Evolutionary conservation across 139 green algal genomes (phyloP), one percentile per base, ranked within the genome.

Genomic region (Choricystis sp.): DNA sequence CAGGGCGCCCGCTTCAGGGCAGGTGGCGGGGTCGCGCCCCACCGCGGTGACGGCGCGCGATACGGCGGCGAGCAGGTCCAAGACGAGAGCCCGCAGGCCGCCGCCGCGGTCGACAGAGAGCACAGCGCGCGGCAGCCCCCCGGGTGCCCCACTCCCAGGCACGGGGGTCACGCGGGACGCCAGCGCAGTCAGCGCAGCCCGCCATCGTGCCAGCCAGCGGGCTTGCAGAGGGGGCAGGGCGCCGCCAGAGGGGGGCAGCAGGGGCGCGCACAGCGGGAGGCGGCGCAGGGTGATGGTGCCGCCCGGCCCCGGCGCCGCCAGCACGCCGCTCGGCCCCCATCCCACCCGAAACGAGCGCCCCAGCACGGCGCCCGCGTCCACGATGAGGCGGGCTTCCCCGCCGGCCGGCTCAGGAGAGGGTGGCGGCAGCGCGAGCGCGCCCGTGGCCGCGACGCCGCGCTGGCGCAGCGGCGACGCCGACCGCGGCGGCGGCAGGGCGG

Each of bases 271-370:
- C 9, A 52, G 9, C 9, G 40, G 40, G 9, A 52, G 40, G 40
- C 40, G 40, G 40, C 9, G 9, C 40, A 52, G 40, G 40, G 40
- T 21, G 40, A 52, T 16, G 40, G 40, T 64, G 25, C 66, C 30
- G 28, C 58, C 57, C 5, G 61, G 29, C 4, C 60, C 40, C 19
- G 69, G 69, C 31, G 73, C 27, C 0, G 71, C 81, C 26, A 94
- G 72, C 52, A 72, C 27, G 2, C 77, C 84, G 1, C 68, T 70
- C 61, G 3, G 83, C 3, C 73, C 83, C 86, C 86, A 95, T 29
- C 85, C 77, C 2, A 79, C 78, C 2, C 86, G 69, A 67, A 91
- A 92, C 16, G 72, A 80, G 1, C 72, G 57, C 2, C 83, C 85
- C 40, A 89, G 61, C n/a, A 83, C 68, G 24, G 86, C 69, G 0